Evolutionary conservation across 148 eudicot species (phyloP).

Genomic region (Agrostemma githago): DNA sequence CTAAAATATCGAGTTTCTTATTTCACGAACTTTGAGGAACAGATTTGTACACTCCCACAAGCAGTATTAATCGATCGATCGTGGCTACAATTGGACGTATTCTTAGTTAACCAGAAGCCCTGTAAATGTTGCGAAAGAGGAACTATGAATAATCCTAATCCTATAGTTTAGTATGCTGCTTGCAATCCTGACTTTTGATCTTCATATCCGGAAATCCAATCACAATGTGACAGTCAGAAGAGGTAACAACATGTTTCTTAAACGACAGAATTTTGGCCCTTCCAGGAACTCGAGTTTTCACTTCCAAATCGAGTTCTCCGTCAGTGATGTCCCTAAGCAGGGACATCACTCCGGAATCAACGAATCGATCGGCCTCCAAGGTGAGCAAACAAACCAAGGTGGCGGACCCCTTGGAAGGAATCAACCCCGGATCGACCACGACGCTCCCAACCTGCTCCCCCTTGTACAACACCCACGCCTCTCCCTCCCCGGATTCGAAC

Average conservation of each 20-base stretch:
- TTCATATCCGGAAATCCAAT: conserved; percentile 28
- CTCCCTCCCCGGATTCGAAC: conserved; percentile 22
- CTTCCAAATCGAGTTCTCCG: conserved; percentile 23
- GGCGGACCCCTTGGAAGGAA: conserved; percentile 23
- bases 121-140: too few species aligned
- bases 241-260: conserved; percentile 26
- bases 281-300: conserved; percentile 32
- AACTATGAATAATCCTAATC: neutral
- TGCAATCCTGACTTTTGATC: conserved; percentile 29
- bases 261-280: conserved; percentile 22
- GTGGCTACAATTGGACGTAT: too few species aligned
- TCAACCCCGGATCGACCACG: conserved; percentile 19
- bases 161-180: conserved; percentile 24
- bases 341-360: conserved; percentile 1
- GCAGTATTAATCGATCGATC: too few species aligned
- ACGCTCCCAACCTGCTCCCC: conserved; percentile 29
- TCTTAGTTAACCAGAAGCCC: too few species aligned
- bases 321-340: conserved; percentile 12
- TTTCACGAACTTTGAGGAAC: too few species aligned
- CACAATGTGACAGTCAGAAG: conserved; percentile 27
- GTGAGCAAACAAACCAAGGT: conserved; percentile 20
- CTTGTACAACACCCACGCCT: conserved; percentile 16
- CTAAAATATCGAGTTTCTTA: too few species aligned
- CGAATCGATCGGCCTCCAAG: conserved; percentile 22
- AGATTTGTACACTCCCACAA: too few species aligned